Conservation (phyloP, 805 yeast genomes). For the Yarrowia osloensis region DNA sequence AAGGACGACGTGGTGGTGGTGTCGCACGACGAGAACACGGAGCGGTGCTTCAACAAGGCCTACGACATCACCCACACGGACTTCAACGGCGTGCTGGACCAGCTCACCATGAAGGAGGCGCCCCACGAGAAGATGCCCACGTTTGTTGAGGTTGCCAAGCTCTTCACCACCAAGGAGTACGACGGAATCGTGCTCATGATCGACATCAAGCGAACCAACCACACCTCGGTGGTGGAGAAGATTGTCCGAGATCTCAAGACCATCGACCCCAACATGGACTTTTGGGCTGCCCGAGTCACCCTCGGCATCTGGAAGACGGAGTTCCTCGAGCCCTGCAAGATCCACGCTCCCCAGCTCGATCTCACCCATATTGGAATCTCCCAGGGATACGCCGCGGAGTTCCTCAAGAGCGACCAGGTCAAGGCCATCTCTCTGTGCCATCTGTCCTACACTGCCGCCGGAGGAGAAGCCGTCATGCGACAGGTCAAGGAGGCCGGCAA, state of each 20-base stretch:
- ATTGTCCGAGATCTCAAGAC: constrained; percentile 44
- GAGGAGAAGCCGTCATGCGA: constrained; percentile 44
- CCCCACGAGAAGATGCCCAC: constrained; percentile 48
- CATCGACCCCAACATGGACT: constrained; percentile 47
- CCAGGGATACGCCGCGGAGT: constrained; percentile 42
- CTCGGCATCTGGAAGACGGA: constrained; percentile 58
- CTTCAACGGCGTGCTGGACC: constrained; percentile 45
- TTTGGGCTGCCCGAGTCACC: constrained; percentile 51
- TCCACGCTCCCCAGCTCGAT: constrained; percentile 44
- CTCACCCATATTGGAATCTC: constrained; percentile 46
- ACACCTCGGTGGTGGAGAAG: constrained; percentile 48
- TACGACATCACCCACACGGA: constrained; percentile 45
- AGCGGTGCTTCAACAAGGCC: constrained; percentile 51
- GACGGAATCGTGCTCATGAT: constrained; percentile 47
- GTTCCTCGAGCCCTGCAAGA: constrained; percentile 49
- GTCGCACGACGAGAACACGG: constrained; percentile 55
- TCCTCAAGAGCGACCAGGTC: constrained; percentile 52
- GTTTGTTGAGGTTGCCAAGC: constrained; percentile 45
- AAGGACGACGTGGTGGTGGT: constrained; percentile 56
- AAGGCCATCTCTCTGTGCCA: constrained; percentile 56
- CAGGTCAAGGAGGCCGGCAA: constrained; percentile 42
- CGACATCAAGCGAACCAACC: constrained; percentile 54
- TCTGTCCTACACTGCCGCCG: constrained; percentile 49
- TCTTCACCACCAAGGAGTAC: constrained; percentile 44
- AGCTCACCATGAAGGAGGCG: constrained; percentile 43